Evolutionary conservation across 768 basidiomycete species (phyloP).

Genomic region (Cantharellus cinnabarinus): DNA sequence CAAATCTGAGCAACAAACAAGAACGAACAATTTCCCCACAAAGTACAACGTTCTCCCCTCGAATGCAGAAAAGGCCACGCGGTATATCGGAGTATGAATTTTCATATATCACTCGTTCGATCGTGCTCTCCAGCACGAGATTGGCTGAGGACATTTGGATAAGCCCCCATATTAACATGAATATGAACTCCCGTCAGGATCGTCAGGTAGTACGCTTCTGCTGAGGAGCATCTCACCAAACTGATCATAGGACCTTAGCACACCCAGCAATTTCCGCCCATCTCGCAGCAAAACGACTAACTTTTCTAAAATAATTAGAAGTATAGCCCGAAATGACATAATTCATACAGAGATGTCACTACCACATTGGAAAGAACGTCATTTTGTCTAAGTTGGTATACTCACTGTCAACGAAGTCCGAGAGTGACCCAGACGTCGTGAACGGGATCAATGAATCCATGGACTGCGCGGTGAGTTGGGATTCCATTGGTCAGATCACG

Average conservation of each 20-base stretch:
- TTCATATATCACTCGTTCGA: conserved; percentile 85
- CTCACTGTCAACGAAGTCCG: conserved; percentile 99
- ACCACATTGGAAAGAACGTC: conserved; percentile 2
- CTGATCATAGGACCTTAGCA: conserved; percentile 93
- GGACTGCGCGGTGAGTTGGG: neutral
- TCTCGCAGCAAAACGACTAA: conserved; percentile 94
- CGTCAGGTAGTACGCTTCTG: neutral
- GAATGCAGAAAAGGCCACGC: conserved; percentile 80
- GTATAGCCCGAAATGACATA: neutral
- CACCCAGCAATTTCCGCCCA: conserved; percentile 89
- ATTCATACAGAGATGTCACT: neutral
- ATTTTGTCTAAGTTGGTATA: conserved; percentile 5
- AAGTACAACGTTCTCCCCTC: conserved; percentile 95
- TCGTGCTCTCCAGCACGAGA: conserved; percentile 86
- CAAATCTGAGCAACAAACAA: neutral
- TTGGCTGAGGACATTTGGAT: conserved; percentile 42
- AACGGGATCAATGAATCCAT: conserved; percentile 98
- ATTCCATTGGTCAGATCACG: no score
- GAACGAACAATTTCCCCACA: conserved; percentile 83
- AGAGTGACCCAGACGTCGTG: conserved; percentile 94
- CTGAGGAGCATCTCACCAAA: conserved; percentile 47
- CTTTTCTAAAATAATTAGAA: conserved; percentile 46
- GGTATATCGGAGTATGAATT: conserved; percentile 74
- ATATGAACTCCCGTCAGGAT: neutral
- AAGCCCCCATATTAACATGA: neutral